These are phyloP conservation scores for Salix koriyanagi DNA, from an alignment of 345 rosid species.

Conservation along the genomic window DNA sequence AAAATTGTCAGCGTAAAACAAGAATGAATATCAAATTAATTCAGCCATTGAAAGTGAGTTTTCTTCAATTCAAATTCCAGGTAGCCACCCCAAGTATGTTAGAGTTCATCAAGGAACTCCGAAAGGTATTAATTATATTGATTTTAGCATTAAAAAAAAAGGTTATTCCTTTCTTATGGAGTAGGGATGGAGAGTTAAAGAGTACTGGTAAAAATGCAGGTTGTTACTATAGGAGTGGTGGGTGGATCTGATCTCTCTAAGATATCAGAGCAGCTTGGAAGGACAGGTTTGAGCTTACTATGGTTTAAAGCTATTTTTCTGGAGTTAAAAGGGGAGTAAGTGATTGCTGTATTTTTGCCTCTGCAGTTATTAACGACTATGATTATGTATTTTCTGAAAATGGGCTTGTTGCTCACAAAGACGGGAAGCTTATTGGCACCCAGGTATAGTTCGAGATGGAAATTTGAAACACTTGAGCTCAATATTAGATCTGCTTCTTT, in stretches of 20 bases:
- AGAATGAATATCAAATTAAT: not conserved
- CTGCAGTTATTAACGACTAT: conserved; percentile 73
- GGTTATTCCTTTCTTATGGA: not conserved
- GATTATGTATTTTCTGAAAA: conserved; percentile 95
- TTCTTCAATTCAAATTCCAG: conserved; percentile 23
- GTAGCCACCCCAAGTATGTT: conserved; percentile 47
- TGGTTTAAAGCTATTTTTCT: not conserved
- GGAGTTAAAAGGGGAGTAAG: not conserved
- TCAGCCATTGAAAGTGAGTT: not conserved
- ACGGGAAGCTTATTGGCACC: conserved; percentile 72
- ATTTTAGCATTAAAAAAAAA: no score
- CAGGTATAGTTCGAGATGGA: conserved; percentile 48
- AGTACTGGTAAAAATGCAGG: conserved; percentile 34
- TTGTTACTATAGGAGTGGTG: conserved; percentile 81
- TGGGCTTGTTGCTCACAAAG: conserved; percentile 94
- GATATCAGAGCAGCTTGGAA: conserved; percentile 94
- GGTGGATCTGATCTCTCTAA: conserved; percentile 94
- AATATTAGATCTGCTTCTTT: not conserved
- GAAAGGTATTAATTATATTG: conserved; percentile 45
- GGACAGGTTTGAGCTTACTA: conserved; percentile 46
- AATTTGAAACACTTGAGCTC: not conserved
- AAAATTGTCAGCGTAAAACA: not conserved
- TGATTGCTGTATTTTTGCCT: conserved; percentile 1
- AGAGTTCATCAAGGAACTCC: conserved; percentile 66
- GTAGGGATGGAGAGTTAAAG: not conserved